Percentiles rank a stretch among this genome's conserved stretches.
phyloP scores from a whole-genome alignment of 2,329 filamentous ascomycete species.

The Zalaria obscura region DNA sequence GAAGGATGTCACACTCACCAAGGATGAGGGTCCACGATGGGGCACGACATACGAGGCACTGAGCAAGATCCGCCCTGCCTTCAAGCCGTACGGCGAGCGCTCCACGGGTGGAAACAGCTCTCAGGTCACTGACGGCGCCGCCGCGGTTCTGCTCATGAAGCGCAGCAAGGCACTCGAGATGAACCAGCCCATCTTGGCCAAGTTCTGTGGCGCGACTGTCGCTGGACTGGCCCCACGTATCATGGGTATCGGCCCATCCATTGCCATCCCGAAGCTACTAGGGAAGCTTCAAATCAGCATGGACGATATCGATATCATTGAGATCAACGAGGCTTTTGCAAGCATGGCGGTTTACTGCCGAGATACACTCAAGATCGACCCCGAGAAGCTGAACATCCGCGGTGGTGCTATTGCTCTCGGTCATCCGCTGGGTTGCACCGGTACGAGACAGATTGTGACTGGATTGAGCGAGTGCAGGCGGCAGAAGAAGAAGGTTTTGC shows the following conservation, averaged over 20 bases:
- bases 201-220: conserved; percentile 84
- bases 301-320: conserved; percentile 75
- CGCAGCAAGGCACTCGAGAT: conserved; percentile 76
- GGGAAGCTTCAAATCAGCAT: conserved; percentile 62
- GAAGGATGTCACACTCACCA: conserved; percentile 64
- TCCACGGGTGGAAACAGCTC: conserved; percentile 89
- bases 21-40: conserved; percentile 80
- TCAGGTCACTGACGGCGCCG: conserved; percentile 89
- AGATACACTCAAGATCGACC: conserved; percentile 49
- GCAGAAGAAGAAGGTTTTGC: conserved; percentile 75
- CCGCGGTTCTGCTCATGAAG: conserved; percentile 86
- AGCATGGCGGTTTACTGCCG: conserved; percentile 92
- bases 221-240: conserved; percentile 83
- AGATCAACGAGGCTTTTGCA: conserved; percentile 96
- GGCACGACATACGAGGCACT: conserved; percentile 78
- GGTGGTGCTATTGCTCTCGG: conserved; percentile 74
- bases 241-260: conserved; percentile 83
- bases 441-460: conserved; percentile 72
- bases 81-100: conserved; percentile 74
- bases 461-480: conserved; percentile 73
- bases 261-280: conserved; percentile 68
- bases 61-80: conserved; percentile 75
- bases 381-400: conserved; percentile 64
- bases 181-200: conserved; percentile 82
- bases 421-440: conserved; percentile 69